Conservation (phyloP, 257 asterid genomes). For the Schizonepeta tenuifolia region DNA sequence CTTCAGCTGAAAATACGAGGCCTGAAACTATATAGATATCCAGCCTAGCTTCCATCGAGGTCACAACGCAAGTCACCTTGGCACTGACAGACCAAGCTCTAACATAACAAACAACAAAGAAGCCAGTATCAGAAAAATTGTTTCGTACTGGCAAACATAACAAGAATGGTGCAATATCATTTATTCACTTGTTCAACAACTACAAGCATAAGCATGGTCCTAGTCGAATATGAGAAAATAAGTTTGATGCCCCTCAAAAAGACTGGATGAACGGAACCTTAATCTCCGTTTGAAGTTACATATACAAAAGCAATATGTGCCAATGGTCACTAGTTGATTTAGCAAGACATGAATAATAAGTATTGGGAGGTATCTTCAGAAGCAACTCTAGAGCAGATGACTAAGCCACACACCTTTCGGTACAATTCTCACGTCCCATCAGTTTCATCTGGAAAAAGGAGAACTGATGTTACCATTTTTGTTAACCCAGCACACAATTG, state of each 20-base stretch:
- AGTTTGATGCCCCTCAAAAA: background rate
- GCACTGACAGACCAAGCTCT: slow-evolving; percentile 90
- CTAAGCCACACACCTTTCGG: slow-evolving; percentile 63
- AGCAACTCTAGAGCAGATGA: slow-evolving; percentile 60
- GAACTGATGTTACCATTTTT: slow-evolving; percentile 62
- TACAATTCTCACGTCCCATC: slow-evolving; percentile 89
- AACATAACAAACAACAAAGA: slow-evolving; percentile 49
- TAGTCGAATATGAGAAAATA: background rate
- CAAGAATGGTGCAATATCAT: background rate
- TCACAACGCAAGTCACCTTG: slow-evolving; percentile 70
- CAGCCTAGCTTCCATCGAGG: slow-evolving; percentile 39
- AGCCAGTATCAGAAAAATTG: slow-evolving; percentile 47
- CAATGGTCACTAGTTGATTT: slow-evolving; percentile 27
- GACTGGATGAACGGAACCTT: background rate
- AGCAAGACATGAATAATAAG: slow-evolving; percentile 23
- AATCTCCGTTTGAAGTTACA: slow-evolving; percentile 3
- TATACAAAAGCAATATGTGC: slow-evolving; percentile 7
- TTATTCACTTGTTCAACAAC: slow-evolving; percentile 14
- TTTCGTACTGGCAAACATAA: background rate
- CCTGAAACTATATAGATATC: slow-evolving; percentile 27
- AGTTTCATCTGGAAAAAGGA: slow-evolving; percentile 90
- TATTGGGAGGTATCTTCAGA: slow-evolving; percentile 36
- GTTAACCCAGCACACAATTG: slow-evolving; percentile 45
- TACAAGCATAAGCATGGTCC: slow-evolving; percentile 16
- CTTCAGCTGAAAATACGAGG: slow-evolving; percentile 31